Base-by-base conservation (phyloP, 148 eudicot species). In the Chenopodium album region DNA sequence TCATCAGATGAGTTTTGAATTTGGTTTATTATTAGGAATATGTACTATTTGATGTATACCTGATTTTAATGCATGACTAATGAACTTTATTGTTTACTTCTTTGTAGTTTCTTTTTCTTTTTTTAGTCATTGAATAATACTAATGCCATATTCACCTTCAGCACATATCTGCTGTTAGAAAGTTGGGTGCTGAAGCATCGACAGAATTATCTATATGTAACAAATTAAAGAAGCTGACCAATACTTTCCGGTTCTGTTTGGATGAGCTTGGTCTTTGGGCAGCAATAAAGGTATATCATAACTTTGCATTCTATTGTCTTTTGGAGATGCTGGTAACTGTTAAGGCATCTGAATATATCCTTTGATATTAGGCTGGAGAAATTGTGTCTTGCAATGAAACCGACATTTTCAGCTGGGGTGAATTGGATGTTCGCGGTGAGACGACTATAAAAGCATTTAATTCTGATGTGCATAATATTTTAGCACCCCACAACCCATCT, bases 251-350 rank as follows among this genome's bases (percentile, higher is more conserved):
- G 76, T 92, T 85, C 71, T 96, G 99, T 87, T 81, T 92, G 82
- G 34, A 31, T 12, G 95, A 92, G 82, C 95, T 96, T 60, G 99
- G 99, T 68, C 78, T 92, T 80, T 94, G 95, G 95, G 83, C 92
- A 66, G 90, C 95, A 78, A 64, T 82, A 37, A 89, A 96, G 95
- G 98, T 94, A 87, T 71, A 50, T n/a, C 29, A 26, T 84, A 60
- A 34, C 23, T 71, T 34, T 26, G 3, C 50, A 75, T 14, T 66
- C 14, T 75, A 29, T 76, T 48, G 67, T 0, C 2, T 62, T 71
- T 66, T 48, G 69, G 71, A 29, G 28, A 52, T 73, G 32, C 41
- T 86, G 71, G 20, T 78, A 20, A 20, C 13, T 20, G 66, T 7
- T 44, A 23, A 59, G 73, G 76, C 73, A 78, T 85, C 72, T 79